These are phyloP conservation scores for Cymbidium sinense DNA, from an alignment of 106 monocot genomes.

Conservation along the genomic window DNA sequence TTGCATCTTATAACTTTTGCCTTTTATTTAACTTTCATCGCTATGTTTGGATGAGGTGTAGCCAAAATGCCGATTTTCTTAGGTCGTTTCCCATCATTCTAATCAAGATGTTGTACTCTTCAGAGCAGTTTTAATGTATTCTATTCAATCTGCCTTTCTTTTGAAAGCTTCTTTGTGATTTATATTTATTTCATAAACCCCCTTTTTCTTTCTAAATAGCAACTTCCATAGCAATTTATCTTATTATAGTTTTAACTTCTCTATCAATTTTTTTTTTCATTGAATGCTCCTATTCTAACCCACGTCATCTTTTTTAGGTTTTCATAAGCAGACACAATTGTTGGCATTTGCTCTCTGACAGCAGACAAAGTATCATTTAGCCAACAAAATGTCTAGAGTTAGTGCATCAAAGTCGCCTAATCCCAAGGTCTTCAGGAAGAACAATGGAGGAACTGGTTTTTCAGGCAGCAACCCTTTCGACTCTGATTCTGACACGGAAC, in stretches of 20 bases:
- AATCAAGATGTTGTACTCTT: not conserved
- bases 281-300: too few species aligned
- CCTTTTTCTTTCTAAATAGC: too few species aligned
- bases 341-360: not conserved
- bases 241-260: too few species aligned
- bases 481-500: conserved; percentile 45
- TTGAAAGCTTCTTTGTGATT: too few species aligned
- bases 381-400: conserved; percentile 2
- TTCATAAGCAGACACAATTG: too few species aligned
- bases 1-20: too few species aligned
- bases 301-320: not conserved
- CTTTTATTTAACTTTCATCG: not conserved
- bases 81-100: not conserved
- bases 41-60: not conserved
- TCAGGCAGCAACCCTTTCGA: conserved; percentile 36
- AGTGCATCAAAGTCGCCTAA: not conserved
- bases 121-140: too few species aligned
- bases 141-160: too few species aligned
- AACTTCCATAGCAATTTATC: too few species aligned
- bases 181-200: too few species aligned
- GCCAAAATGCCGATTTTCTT: not conserved
- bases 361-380: not conserved
- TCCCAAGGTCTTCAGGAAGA: not conserved
- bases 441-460: not conserved
- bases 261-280: too few species aligned